Conservation (phyloP, 495 filamentous ascomycete genomes). For the Xylaria grammica region DNA sequence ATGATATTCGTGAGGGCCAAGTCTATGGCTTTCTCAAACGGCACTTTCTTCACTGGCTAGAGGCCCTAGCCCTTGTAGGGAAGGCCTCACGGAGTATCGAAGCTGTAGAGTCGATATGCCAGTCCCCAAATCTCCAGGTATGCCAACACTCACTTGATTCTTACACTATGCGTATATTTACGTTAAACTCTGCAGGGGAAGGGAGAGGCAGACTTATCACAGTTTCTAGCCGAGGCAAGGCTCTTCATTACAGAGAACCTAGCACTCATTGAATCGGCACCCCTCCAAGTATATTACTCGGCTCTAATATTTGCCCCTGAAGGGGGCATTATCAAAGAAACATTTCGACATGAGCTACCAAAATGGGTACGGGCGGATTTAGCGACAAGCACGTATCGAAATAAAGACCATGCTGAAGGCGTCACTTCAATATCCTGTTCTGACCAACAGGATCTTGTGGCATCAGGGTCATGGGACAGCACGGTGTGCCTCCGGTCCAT, state of each 20-base stretch:
- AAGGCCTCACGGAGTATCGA: slow-evolving; percentile 34
- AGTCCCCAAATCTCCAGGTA: slow-evolving; percentile 25
- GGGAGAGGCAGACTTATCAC: slow-evolving; percentile 7
- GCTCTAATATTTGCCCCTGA: slow-evolving; percentile 40
- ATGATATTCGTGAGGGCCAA: slow-evolving; percentile 29
- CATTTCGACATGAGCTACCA: slow-evolving; percentile 20
- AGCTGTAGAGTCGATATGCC: slow-evolving; percentile 31
- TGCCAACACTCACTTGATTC: slow-evolving; percentile 10
- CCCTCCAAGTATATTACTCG: slow-evolving; percentile 40
- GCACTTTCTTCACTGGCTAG: slow-evolving; percentile 55
- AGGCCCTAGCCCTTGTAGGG: slow-evolving; percentile 48
- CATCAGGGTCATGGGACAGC: too few species aligned
- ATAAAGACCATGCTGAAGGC: too few species aligned
- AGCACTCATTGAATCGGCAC: slow-evolving; percentile 34
- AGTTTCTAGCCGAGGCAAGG: slow-evolving; percentile 25
- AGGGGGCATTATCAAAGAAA: slow-evolving; percentile 30
- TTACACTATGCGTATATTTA: slow-evolving; percentile 8
- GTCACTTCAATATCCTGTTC: too few species aligned
- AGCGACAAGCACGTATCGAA: too few species aligned
- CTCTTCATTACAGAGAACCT: slow-evolving; percentile 37
- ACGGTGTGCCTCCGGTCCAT: too few species aligned
- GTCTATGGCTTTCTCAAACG: slow-evolving; percentile 43
- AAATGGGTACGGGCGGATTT: too few species aligned
- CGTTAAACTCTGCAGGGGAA: slow-evolving; percentile 6
- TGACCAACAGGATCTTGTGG: too few species aligned